Percentiles rank a stretch among this genome's conserved stretches.
Evolutionary conservation across 2,329 filamentous ascomycete genomes (phyloP).

Genomic region (Colletotrichum sp.): DNA sequence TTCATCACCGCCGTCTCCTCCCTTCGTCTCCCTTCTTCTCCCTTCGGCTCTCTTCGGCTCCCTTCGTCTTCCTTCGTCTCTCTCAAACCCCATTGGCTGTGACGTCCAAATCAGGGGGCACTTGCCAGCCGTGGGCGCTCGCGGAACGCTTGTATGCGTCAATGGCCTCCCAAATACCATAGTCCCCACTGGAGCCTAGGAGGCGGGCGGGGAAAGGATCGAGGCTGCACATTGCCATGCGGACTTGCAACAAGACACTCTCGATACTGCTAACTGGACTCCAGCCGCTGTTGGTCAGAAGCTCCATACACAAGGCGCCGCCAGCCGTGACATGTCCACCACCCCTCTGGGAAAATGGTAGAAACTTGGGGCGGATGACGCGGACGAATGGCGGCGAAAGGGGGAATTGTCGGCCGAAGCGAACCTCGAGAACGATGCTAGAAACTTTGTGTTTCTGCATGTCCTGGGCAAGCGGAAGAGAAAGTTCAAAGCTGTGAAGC

Average conservation of each 20-base stretch:
- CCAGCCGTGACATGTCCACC: slow-evolving; percentile 87
- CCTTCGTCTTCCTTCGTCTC: background rate
- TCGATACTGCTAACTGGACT: slow-evolving; percentile 75
- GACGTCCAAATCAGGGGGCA: slow-evolving; percentile 66
- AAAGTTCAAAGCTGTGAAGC: slow-evolving; percentile 78
- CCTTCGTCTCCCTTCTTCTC: background rate
- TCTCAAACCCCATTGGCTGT: slow-evolving; percentile 36
- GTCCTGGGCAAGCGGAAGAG: slow-evolving; percentile 74
- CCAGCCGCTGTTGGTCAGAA: slow-evolving; percentile 87
- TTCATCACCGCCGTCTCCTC: background rate
- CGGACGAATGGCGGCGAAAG: slow-evolving; percentile 84
- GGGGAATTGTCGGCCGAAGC: slow-evolving; percentile 79
- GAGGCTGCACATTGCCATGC: slow-evolving; percentile 72
- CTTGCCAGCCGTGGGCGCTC: slow-evolving; percentile 71
- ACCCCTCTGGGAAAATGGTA: slow-evolving; percentile 73
- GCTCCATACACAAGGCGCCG: slow-evolving; percentile 83
- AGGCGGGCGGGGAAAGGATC: slow-evolving; percentile 79
- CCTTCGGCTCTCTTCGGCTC: background rate
- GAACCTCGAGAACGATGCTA: slow-evolving; percentile 81
- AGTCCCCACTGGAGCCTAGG: slow-evolving; percentile 47
- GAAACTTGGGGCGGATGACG: slow-evolving; percentile 79
- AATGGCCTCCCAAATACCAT: slow-evolving; percentile 73
- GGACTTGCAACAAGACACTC: slow-evolving; percentile 80
- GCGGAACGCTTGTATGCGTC: slow-evolving; percentile 67
- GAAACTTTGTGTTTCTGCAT: slow-evolving; percentile 67